phyloP scores from a whole-genome alignment of 257 asterid species.

The Linaria vulgaris region DNA sequence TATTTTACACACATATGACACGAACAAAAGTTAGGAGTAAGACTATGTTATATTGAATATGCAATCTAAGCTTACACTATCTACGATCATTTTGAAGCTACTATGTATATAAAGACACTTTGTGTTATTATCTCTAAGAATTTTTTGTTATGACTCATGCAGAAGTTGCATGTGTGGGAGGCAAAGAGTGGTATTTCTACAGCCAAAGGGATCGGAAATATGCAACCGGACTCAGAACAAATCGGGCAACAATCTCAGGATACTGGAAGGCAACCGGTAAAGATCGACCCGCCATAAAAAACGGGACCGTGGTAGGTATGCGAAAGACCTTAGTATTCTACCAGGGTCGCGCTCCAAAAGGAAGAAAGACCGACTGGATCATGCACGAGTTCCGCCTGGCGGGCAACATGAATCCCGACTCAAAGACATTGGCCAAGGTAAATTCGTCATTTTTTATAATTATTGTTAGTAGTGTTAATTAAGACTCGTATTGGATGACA shows the following conservation, averaged over 20 bases:
- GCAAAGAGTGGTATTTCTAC: slow-evolving; percentile 29
- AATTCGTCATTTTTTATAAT: too few relatives aligned
- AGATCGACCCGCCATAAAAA: slow-evolving; percentile 51
- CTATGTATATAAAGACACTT: background rate
- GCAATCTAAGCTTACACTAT: too few relatives aligned
- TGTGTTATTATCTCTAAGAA: background rate
- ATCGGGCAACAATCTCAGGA: slow-evolving; percentile 22
- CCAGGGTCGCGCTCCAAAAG: slow-evolving; percentile 89
- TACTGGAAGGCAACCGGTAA: slow-evolving; percentile 35
- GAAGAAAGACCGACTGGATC: slow-evolving; percentile 83
- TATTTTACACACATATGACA: too few relatives aligned
- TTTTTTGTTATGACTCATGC: background rate
- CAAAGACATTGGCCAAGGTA: slow-evolving; percentile 52
- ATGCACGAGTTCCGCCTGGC: slow-evolving; percentile 90
- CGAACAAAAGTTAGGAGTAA: too few relatives aligned
- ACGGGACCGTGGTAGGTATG: slow-evolving; percentile 71
- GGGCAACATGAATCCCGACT: slow-evolving; percentile 42
- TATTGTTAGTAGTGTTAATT: too few relatives aligned
- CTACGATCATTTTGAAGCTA: too few relatives aligned
- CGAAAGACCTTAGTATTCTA: slow-evolving; percentile 90
- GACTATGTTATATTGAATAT: too few relatives aligned
- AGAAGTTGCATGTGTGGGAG: slow-evolving; percentile 77
- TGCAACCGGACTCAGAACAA: slow-evolving; percentile 23
- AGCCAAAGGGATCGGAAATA: slow-evolving; percentile 25
- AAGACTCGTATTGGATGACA: too few relatives aligned